These are phyloP conservation scores for Hirschfeldia incana DNA, from an alignment of 345 rosid genomes.

Conservation along the genomic window DNA sequence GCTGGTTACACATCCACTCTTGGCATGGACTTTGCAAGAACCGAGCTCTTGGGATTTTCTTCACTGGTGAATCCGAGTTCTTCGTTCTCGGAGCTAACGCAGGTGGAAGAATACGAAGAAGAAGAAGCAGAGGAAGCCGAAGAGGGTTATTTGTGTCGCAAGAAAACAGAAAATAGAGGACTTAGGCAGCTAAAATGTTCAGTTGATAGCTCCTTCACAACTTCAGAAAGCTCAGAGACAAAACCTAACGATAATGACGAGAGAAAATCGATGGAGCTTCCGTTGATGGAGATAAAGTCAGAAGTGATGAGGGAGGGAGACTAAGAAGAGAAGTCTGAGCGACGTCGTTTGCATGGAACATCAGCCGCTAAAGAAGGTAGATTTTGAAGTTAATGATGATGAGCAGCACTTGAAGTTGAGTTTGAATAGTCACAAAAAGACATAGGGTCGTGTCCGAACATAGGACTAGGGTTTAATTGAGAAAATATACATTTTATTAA, in stretches of 20 bases:
- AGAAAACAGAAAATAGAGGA: slow-evolving; percentile 29
- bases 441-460: slow-evolving; percentile 35
- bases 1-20: slow-evolving; percentile 59
- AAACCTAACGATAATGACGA: slow-evolving; percentile 37
- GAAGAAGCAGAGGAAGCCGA: not conserved
- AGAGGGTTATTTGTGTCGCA: slow-evolving; percentile 22
- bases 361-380: slow-evolving; percentile 40
- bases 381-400: slow-evolving; percentile 40
- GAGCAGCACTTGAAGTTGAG: slow-evolving; percentile 42
- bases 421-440: slow-evolving; percentile 36
- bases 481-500: not conserved
- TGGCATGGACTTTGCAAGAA: slow-evolving; percentile 65
- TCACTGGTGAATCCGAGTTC: slow-evolving; percentile 67
- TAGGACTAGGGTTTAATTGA: slow-evolving; percentile 33
- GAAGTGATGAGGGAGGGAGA: slow-evolving; percentile 51
- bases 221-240: slow-evolving; percentile 69
- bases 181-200: slow-evolving; percentile 51
- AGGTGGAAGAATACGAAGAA: slow-evolving; percentile 30
- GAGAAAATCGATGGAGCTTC: slow-evolving; percentile 50
- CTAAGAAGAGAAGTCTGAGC: slow-evolving; percentile 50
- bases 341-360: slow-evolving; percentile 46
- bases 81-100: slow-evolving; percentile 53
- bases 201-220: slow-evolving; percentile 83
- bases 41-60: slow-evolving; percentile 67
- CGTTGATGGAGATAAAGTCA: slow-evolving; percentile 57